Evolutionary conservation across 1,284 basidiomycete species (phyloP).

Genomic region (Malassezia restricta): DNA sequence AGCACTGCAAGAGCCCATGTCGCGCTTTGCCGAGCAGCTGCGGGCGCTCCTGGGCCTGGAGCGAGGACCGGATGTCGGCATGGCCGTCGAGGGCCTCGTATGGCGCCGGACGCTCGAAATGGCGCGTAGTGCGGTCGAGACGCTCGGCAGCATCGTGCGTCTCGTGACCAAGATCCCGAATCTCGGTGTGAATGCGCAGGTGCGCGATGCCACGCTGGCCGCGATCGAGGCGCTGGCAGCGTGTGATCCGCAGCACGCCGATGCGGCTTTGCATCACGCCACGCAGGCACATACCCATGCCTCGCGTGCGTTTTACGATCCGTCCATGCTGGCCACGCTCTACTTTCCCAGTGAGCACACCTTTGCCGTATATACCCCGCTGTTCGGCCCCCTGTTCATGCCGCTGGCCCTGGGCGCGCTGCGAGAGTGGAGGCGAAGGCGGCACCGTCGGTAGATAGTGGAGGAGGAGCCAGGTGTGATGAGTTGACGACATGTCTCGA

Average conservation of each 20-base stretch:
- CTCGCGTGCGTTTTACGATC: slow-evolving; percentile 88
- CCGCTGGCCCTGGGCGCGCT: slow-evolving; percentile 64
- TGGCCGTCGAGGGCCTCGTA: slow-evolving; percentile 14
- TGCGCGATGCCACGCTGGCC: slow-evolving; percentile 18
- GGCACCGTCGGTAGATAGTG: not conserved
- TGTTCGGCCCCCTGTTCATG: slow-evolving; percentile 52
- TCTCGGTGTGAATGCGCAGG: slow-evolving; percentile 28
- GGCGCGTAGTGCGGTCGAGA: slow-evolving; percentile 19
- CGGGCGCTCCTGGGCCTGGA: slow-evolving; percentile 62
- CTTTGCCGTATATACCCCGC: slow-evolving; percentile 45
- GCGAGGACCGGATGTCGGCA: not conserved
- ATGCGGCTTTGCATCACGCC: slow-evolving; percentile 54
- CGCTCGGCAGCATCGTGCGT: slow-evolving; percentile 28
- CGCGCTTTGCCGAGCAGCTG: slow-evolving; percentile 64
- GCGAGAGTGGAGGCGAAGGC: slow-evolving; percentile 12
- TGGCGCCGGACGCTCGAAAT: slow-evolving; percentile 27
- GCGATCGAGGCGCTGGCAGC: slow-evolving; percentile 12
- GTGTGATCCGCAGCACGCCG: slow-evolving; percentile 19
- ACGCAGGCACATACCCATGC: slow-evolving; percentile 56
- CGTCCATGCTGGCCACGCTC: slow-evolving; percentile 81
- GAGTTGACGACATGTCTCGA: slow-evolving; percentile 10
- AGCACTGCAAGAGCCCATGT: slow-evolving; percentile 55
- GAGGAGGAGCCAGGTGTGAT: not conserved
- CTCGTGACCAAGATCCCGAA: slow-evolving; percentile 33
- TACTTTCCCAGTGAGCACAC: slow-evolving; percentile 60